phyloP scores from a whole-genome alignment of 306 rosid species.

The Prosopis cineraria region DNA sequence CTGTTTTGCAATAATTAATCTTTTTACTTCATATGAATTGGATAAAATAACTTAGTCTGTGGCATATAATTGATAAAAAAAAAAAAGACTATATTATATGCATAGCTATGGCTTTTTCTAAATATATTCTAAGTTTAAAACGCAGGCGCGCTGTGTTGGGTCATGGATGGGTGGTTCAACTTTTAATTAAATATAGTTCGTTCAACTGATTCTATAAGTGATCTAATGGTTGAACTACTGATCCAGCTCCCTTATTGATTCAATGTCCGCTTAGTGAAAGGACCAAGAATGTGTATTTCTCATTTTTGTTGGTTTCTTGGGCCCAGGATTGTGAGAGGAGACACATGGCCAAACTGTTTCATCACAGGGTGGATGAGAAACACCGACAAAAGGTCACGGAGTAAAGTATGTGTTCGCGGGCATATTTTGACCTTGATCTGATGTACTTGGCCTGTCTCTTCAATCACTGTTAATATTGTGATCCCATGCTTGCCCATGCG shows the following conservation, averaged over 20 bases:
- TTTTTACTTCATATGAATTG: not conserved
- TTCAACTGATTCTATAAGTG: not conserved
- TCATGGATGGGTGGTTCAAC: not conserved
- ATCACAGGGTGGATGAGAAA: constrained; percentile 81
- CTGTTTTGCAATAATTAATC: not conserved
- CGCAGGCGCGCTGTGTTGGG: too few relatives aligned
- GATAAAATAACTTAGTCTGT: not conserved
- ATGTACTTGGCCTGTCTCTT: constrained; percentile 35
- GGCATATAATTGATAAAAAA: not conserved
- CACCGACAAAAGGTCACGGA: constrained; percentile 35
- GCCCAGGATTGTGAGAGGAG: constrained; percentile 94
- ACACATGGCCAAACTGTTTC: constrained; percentile 87
- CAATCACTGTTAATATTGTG: constrained; percentile 38
- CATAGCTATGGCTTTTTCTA: not conserved
- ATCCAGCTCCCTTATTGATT: not conserved
- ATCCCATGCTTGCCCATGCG: constrained; percentile 36
- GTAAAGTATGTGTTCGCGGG: constrained; percentile 35
- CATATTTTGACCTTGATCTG: constrained; percentile 28
- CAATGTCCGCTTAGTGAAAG: not conserved
- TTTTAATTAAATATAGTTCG: not conserved
- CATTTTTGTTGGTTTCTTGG: constrained; percentile 24
- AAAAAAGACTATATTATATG: not conserved
- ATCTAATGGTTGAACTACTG: not conserved
- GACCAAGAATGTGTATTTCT: constrained; percentile 14
- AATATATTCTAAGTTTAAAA: not conserved